Evolutionary conservation across 163 green algal genomes (phyloP), one percentile per base, ranked within the genome.

Genomic region (Chlorella variabilis): DNA sequence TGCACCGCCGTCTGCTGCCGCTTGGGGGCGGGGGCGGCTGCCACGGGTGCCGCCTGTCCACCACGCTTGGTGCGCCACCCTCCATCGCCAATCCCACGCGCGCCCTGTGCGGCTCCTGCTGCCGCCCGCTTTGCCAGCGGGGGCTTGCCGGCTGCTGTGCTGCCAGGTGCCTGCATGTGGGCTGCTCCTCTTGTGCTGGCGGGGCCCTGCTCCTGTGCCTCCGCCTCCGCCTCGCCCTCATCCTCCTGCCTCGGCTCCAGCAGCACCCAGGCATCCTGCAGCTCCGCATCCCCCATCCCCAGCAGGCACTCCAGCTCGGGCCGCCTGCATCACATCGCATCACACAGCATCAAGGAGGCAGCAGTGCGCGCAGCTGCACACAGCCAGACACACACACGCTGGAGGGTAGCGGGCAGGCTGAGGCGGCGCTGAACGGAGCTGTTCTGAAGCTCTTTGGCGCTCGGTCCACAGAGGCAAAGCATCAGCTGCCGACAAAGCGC

Each of bases 201-300:
- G 15, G 15, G 4, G 54, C 9, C 68, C 68, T 76, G 42, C 42
- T 62, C 54, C 4, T 29, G 34, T 8, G 20, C 27, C 3, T 69
- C 73, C n/a, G 69, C 73, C 29, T 6, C 56, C 21, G n/a, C n/a
- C n/a, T n/a, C n/a, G n/a, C 25, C 23, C 21, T n/a, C 56, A 65
- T 49, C 34, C 29, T 71, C 56, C 2, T 27, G 45, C 2, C 63
- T 48, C 3, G 67, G 75, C 82, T 84, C 75, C 27, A 86, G 68
- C 56, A 86, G 67, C 68, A 86, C 45, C 82, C 82, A 86, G 11
- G 82, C 82, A 25, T 86, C 82, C 67, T 83, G 82, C 59, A 71
- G 25, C 33, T 78, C 62, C n/a, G 76, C 51, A 34, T 66, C 45
- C 11, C 15, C 18, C 31, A 85, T 29, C n/a, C 41, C 13, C 67